Conservation (phyloP, 2,329 filamentous ascomycete genomes). For the Fusarium drepaniforme region DNA sequence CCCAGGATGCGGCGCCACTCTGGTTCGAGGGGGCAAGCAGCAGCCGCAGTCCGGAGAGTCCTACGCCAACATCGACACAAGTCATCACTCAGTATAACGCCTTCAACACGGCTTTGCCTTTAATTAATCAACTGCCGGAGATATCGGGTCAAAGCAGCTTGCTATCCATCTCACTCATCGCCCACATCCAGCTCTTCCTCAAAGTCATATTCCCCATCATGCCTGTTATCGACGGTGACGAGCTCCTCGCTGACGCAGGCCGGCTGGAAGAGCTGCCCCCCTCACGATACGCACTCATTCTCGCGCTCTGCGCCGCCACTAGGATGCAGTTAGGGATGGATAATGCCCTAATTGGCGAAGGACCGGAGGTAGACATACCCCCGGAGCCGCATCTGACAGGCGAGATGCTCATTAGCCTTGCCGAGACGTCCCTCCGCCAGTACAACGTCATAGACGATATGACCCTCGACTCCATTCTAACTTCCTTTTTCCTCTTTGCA, state of each 20-base stretch:
- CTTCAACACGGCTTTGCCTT: not conserved
- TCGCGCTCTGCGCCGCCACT: constrained; percentile 46
- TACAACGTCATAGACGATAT: constrained; percentile 45
- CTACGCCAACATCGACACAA: not conserved
- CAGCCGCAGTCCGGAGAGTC: not conserved
- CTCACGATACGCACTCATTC: constrained; percentile 46
- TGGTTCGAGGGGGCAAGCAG: not conserved
- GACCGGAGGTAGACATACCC: constrained; percentile 28
- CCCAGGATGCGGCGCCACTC: constrained; percentile 4
- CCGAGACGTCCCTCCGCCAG: constrained; percentile 43
- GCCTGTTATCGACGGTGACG: constrained; percentile 45
- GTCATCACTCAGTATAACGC: not conserved
- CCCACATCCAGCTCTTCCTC: constrained; percentile 47
- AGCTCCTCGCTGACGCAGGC: constrained; percentile 43
- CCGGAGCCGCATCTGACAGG: constrained; percentile 37
- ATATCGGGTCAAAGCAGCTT: constrained; percentile 23
- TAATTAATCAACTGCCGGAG: not conserved
- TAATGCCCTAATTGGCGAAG: constrained; percentile 7
- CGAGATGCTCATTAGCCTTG: constrained; percentile 42
- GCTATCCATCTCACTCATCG: constrained; percentile 39
- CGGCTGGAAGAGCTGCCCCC: constrained; percentile 40
- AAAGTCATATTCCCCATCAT: constrained; percentile 48
- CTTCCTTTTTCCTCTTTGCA: constrained; percentile 48
- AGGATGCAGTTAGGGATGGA: constrained; percentile 46
- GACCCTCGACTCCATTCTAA: constrained; percentile 43